Base-by-base conservation (phyloP, 2,329 filamentous ascomycete species). In the Epichloe hybrida region DNA sequence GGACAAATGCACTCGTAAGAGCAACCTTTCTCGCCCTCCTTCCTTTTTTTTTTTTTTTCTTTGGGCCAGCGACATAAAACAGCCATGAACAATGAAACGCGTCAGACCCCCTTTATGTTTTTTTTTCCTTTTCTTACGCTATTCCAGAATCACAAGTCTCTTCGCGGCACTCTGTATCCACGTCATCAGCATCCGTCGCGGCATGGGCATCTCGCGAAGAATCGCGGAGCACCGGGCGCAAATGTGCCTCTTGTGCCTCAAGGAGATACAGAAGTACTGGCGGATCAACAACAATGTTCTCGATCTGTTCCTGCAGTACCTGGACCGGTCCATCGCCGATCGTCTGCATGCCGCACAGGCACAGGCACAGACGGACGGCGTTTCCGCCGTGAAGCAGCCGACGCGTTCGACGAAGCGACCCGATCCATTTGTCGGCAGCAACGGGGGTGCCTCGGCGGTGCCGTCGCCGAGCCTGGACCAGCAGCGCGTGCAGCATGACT, bases 191-290 rank as follows among this genome's bases (percentile, higher is more conserved):
- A 64, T 69, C 48, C 59, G 64, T 17, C 61, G 63, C 41, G 62
- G 61, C 21, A 58, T 55, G 7, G 65, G 63, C 23, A 61, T 68
- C 12, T 56, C 62, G 6, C 59, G 64, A 23, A 56, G 64, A 3
- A 63, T 69, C 7, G 65, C 66, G 27, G 64, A 67, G 48, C 63
- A 68, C 52, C 59, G 66, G 17, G 66, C 66, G 1, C 65, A 67
- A 36, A 62, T 67, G 53, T 69, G 65, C 38, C 63, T 68, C 2
- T 55, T 69, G 3, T 65, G 65, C 4, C 58, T 69, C 1, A 62
- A 67, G 40, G 66, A 68, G 53, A 60, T 69, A 0, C 64, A 68
- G 27, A 66, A 67, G n/a, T 68, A 67, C 55, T 69, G 66, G 66
- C 58, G 63, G 17, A 66, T 68, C 52, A 69, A 69, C 58, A 68